Base-by-base conservation (phyloP, 2,329 filamentous ascomycete genomes). In the Mariannaea elegans region DNA sequence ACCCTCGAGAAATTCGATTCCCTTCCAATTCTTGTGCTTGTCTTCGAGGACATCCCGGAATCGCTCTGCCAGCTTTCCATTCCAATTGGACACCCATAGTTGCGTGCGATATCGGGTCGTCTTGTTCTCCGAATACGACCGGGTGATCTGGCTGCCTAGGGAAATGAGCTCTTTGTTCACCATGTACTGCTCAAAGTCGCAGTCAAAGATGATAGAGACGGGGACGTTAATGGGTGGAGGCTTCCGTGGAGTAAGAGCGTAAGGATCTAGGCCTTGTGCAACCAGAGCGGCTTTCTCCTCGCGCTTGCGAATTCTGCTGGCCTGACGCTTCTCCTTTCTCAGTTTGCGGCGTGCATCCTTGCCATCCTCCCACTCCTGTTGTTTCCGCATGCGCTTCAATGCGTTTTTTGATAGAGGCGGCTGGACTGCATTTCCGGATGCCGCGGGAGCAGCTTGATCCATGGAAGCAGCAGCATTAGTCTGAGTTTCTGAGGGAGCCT, bases 111-210 rank as follows among this genome's bases (percentile, higher is more conserved):
- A 94, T 7, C 74, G 78, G 0, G 90, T 83, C 56, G 84, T 87
- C 59, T 85, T 86, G 76, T 97, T 98, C 71, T 97, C 93, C 18
- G 93, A 93, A 77, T 99, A 99, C 58, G 86, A 90, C 56, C 95
- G 83, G 8, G 93, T 97, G 62, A 99, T 83, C 76, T 99, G 95
- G 57, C 88, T 87, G 1, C 87, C 87, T 12, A 99, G 83, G 4
- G 93, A 97, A 55, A 94, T 88, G 27, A 91, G 82, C 77, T 99
- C 95, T 67, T 91, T 90, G 34, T 94, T 91, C 49, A 83, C 84
- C 95, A 99, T 99, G 72, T 94, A 85, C 39, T 91, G 82, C 75
- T 99, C 94, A 74, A 96, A 99, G 66, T 91, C 88, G 77, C 94
- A 98, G 79, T 99, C 95, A 63, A 99, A 80, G 59, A 99, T 82